Conservation (phyloP, 495 filamentous ascomycete species). For the Penicillium atrosanguineum region DNA sequence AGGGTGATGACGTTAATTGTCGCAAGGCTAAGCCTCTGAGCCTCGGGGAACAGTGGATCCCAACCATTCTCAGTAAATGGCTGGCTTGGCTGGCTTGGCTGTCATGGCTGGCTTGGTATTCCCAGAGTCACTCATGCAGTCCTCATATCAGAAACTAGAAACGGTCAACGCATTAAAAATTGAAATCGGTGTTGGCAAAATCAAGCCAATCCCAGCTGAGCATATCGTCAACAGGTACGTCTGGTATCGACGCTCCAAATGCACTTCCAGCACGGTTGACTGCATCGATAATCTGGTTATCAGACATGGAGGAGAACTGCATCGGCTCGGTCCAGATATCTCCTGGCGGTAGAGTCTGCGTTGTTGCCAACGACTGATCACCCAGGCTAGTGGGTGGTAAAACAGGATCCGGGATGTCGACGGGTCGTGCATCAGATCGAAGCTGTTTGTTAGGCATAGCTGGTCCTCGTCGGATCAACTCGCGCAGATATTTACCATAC, state of each 20-base stretch:
- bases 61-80: neutral
- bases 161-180: constrained; percentile 11
- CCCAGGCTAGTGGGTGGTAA: constrained; percentile 16
- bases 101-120: too few relatives aligned
- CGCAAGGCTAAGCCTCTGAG: neutral
- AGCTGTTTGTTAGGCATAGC: constrained; percentile 2
- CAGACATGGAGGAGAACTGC: constrained; percentile 67
- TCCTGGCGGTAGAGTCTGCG: constrained; percentile 22
- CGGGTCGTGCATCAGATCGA: neutral
- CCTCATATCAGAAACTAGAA: neutral
- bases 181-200: constrained; percentile 51
- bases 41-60: neutral
- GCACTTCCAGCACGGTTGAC: constrained; percentile 57
- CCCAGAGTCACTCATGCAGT: neutral
- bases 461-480: constrained; percentile 50
- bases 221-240: constrained; percentile 54
- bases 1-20: neutral
- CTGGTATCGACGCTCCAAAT: constrained; percentile 51
- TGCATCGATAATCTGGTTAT: constrained; percentile 61
- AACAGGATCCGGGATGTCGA: constrained; percentile 11
- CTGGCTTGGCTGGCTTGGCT: neutral
- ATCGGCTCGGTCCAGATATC: constrained; percentile 52
- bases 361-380: constrained; percentile 14
- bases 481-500: constrained; percentile 60
- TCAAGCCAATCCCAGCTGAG: constrained; percentile 60